A percentile compares a stretch with the other conserved stretches of the same genome.
These are phyloP conservation scores for Stachybotrys echinatus DNA, from an alignment of 2,329 filamentous ascomycete species.

Conservation along the genomic window DNA sequence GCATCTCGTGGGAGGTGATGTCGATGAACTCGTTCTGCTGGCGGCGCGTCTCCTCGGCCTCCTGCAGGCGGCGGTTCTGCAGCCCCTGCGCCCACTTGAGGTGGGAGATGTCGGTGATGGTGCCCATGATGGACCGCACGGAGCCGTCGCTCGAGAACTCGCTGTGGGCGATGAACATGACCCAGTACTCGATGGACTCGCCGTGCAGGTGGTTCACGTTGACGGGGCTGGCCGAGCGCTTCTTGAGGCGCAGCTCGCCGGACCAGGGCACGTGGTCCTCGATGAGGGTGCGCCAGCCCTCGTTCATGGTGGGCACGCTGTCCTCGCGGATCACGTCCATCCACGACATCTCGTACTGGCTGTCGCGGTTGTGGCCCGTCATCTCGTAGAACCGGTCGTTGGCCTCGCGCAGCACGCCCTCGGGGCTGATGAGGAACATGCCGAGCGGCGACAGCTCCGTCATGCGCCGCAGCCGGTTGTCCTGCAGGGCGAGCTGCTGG, in stretches of 20 bases:
- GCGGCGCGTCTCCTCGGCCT: constrained; percentile 31
- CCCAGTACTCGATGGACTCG: constrained; percentile 37
- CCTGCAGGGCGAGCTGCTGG: constrained; percentile 27
- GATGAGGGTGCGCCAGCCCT: constrained; percentile 32
- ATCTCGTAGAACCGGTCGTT: constrained; percentile 44
- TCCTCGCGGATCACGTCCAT: constrained; percentile 31
- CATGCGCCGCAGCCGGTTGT: constrained; percentile 29
- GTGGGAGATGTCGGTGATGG: constrained; percentile 37
- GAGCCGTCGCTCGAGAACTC: constrained; percentile 26
- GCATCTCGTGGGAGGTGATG: constrained; percentile 65
- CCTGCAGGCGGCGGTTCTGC: constrained; percentile 27
- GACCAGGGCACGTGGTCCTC: constrained; percentile 27
- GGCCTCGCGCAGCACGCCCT: constrained; percentile 34
- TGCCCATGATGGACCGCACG: constrained; percentile 31
- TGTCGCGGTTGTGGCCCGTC: constrained; percentile 33
- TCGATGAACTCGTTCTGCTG: constrained; percentile 66
- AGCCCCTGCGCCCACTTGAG: constrained; percentile 35
- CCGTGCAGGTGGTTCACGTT: constrained; percentile 10
- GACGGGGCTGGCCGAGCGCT: constrained; percentile 6
- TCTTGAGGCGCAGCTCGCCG: constrained; percentile 36
- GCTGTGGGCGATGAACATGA: constrained; percentile 29
- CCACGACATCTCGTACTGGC: constrained; percentile 34
- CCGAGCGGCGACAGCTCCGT: constrained; percentile 29
- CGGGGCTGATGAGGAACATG: constrained; percentile 32
- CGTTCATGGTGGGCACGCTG: constrained; percentile 22